phyloP scores from a whole-genome alignment of 2,329 filamentous ascomycete genomes.

The Botrytis porri region DNA sequence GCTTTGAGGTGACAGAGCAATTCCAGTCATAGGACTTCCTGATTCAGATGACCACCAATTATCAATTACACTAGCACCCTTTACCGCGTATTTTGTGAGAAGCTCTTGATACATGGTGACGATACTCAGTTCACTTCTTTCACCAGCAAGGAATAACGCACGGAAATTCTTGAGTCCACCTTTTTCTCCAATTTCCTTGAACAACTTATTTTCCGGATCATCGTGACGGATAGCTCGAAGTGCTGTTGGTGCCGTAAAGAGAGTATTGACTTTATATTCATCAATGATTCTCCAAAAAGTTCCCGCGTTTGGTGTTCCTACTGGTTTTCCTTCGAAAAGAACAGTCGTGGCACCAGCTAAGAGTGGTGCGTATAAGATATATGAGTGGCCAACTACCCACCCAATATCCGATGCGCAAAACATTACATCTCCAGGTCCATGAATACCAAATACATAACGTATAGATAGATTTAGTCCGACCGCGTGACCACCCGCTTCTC shows the following conservation, averaged over 20 bases:
- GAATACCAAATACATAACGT: slow-evolving; percentile 76
- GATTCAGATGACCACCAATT: slow-evolving; percentile 75
- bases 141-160: slow-evolving; percentile 81
- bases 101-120: slow-evolving; percentile 77
- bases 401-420: slow-evolving; percentile 76
- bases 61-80: slow-evolving; percentile 61
- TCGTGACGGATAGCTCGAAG: slow-evolving; percentile 83
- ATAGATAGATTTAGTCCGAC: slow-evolving; percentile 82
- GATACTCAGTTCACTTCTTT: slow-evolving; percentile 84
- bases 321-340: slow-evolving; percentile 89
- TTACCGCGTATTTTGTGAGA: slow-evolving; percentile 62
- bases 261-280: slow-evolving; percentile 77
- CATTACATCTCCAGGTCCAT: slow-evolving; percentile 79
- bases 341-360: slow-evolving; percentile 82
- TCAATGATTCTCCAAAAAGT: slow-evolving; percentile 86
- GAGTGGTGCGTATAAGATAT: slow-evolving; percentile 86
- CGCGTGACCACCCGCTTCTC: slow-evolving; percentile 82
- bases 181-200: slow-evolving; percentile 60
- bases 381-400: slow-evolving; percentile 85
- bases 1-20: slow-evolving; percentile 61
- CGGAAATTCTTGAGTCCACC: slow-evolving; percentile 70
- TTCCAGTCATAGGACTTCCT: slow-evolving; percentile 64
- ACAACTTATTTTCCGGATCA: slow-evolving; percentile 69
- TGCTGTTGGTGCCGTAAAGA: slow-evolving; percentile 86
- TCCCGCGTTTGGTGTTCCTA: slow-evolving; percentile 83